Conservation (phyloP, 208 protist genomes). For the Crithidia expoeki region DNA sequence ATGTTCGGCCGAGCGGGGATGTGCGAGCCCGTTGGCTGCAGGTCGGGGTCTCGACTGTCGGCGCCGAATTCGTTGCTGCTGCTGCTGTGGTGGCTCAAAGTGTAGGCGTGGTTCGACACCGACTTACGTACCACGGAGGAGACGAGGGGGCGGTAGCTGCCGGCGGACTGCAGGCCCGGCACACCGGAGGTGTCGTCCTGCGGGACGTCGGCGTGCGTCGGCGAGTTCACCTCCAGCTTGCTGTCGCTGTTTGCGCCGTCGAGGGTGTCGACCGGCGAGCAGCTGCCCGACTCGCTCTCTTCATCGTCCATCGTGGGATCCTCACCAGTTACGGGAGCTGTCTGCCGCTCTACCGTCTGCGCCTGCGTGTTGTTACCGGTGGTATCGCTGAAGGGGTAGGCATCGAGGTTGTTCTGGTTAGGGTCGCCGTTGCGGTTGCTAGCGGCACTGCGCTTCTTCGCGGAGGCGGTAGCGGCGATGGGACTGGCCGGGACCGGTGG, state of each 20-base stretch:
- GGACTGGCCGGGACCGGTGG: background rate
- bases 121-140: conserved; percentile 25
- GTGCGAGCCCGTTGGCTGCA: conserved; percentile 32
- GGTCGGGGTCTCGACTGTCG: conserved; percentile 22
- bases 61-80: conserved; percentile 27
- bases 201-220: background rate
- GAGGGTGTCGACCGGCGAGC: conserved; percentile 34
- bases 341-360: conserved; percentile 9
- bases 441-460: conserved; percentile 1
- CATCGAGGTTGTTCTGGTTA: background rate
- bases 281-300: conserved; percentile 10
- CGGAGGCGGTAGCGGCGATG: background rate
- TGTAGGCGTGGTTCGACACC: conserved; percentile 20
- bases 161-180: conserved; percentile 25
- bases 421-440: conserved; percentile 5
- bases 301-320: conserved; percentile 2
- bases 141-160: conserved; percentile 39
- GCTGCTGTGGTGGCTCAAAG: conserved; percentile 17
- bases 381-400: conserved; percentile 13
- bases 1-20: conserved; percentile 58
- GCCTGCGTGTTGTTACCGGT: conserved; percentile 6
- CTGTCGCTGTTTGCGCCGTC: conserved; percentile 31
- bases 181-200: conserved; percentile 15
- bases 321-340: background rate
- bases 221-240: conserved; percentile 18